Conservation (phyloP, 345 rosid species). For the Bretschneidera sinensis region DNA sequence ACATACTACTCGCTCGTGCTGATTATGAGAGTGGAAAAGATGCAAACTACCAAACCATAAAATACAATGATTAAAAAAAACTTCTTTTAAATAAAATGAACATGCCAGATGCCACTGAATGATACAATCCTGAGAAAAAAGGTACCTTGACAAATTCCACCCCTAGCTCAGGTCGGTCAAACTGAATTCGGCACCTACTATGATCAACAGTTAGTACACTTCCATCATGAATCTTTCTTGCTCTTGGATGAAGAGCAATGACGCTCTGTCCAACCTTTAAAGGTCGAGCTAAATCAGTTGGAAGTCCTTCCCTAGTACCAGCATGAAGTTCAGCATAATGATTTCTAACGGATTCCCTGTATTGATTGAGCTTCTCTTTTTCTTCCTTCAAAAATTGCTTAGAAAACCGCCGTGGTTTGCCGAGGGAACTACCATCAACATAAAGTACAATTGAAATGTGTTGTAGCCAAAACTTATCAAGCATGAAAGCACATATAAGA, state of each 20-base stretch:
- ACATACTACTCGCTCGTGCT: background rate
- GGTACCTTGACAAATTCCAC: constrained; percentile 76
- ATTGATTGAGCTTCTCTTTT: constrained; percentile 65
- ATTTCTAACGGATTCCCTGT: constrained; percentile 69
- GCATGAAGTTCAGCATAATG: constrained; percentile 68
- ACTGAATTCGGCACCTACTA: constrained; percentile 55
- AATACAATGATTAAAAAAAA: too few relatives aligned
- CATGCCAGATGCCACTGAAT: constrained; percentile 1
- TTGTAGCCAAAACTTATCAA: background rate
- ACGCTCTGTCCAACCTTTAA: constrained; percentile 71
- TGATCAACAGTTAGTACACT: constrained; percentile 69
- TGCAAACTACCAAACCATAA: too few relatives aligned
- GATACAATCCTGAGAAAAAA: constrained; percentile 7
- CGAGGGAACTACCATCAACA: constrained; percentile 63
- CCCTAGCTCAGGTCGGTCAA: constrained; percentile 58
- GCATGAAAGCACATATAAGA: background rate
- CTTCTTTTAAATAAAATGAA: background rate
- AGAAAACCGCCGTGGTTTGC: constrained; percentile 78
- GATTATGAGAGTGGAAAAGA: too few relatives aligned
- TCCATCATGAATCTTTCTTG: constrained; percentile 68
- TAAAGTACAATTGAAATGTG: constrained; percentile 10
- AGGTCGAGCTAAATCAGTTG: constrained; percentile 77
- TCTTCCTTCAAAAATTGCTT: constrained; percentile 75
- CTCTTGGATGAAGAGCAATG: constrained; percentile 63
- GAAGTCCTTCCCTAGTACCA: constrained; percentile 71